Base-by-base conservation (phyloP, 176 grass and related monocot genomes). In the Chrysopogon serrulatus region DNA sequence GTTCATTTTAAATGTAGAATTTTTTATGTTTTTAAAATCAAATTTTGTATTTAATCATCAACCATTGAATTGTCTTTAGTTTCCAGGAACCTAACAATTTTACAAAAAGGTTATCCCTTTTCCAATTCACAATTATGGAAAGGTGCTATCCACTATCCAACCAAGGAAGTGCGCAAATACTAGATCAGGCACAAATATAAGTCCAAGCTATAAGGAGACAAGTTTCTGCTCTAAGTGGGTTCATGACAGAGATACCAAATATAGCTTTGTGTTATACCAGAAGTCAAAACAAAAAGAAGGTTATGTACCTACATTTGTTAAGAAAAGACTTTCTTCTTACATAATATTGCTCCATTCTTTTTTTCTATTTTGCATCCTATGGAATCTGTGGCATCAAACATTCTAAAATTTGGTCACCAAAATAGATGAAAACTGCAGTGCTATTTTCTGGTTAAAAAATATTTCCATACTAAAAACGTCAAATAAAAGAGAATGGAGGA, bases 251-350 rank as follows among this genome's bases (percentile, higher is more conserved):
- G 73, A 74, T 43, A 56, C 24, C 53, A 33, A 66, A 74, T n/a
- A 81, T 80, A 66, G 12, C 5, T 86, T 80, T 47, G 33, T 39
- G n/a, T 13, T 67, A 65, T 42, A 74, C 44, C 43, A 54, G 69
- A 65, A 54, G 61, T 51, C 24, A 51, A 84, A 63, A 63, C 15
- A 54, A 65, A 41, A 85, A 65, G n/a, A 26, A 12, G 69, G 19
- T 79, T 6, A 23, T 44, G 18, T 42, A 69, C 26, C 8, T 87
- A 16, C 1, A 27, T 76, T 70, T 42, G 9, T 67, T 32, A 35
- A 14, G 45, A 43, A 65, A 81, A 77, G 65, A 18, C 49, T 74
- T 34, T 17, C 17, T 40, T 74, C 45, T 33, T 37, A 33, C 15
- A 74, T 19, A 42, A 14, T 64, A 64, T 17, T 53, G 17, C 32